A percentile compares a stretch with the other conserved stretches of the same genome.
Evolutionary conservation across 192 early-diverging fungal species (phyloP).

Genomic region (Coemansia sp.): DNA sequence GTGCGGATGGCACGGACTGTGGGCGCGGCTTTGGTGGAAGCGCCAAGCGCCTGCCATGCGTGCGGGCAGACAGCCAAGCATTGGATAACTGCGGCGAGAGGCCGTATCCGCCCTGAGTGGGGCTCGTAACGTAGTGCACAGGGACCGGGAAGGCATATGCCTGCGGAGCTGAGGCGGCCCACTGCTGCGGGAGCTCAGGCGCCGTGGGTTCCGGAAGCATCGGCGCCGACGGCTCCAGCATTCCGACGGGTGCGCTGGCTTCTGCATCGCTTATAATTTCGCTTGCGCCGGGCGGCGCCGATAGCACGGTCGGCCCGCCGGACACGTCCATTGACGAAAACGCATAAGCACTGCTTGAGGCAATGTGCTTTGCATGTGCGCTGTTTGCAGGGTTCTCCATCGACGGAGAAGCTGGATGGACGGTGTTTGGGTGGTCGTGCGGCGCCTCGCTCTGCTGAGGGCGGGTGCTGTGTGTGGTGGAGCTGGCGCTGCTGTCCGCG

Average conservation of each 20-base stretch:
- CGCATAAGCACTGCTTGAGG: not conserved
- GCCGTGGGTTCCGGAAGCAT: conserved; percentile 45
- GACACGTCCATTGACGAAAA: conserved; percentile 15
- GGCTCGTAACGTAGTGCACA: conserved; percentile 17
- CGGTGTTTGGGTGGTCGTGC: not conserved
- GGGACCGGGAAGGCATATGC: conserved; percentile 38
- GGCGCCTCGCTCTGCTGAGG: not conserved
- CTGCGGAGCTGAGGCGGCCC: conserved; percentile 16
- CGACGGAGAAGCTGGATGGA: not conserved
- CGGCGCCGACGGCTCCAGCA: conserved; percentile 49
- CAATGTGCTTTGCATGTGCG: not conserved
- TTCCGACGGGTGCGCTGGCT: conserved; percentile 4
- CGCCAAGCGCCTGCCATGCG: not conserved
- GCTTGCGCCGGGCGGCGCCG: conserved; percentile 34
- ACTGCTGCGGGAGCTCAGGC: conserved; percentile 45
- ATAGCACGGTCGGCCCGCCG: conserved; percentile 32
- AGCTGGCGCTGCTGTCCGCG: conserved; percentile 4
- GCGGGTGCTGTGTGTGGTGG: not conserved
- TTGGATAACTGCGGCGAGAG: not conserved
- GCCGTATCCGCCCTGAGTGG: not conserved
- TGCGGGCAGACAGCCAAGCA: not conserved
- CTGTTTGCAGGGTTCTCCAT: not conserved
- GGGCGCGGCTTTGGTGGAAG: conserved; percentile 37
- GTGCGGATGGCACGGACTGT: conserved; percentile 17
- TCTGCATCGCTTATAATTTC: not conserved